Base-by-base conservation (phyloP, 768 basidiomycete species). In the Boletales sp. region DNA sequence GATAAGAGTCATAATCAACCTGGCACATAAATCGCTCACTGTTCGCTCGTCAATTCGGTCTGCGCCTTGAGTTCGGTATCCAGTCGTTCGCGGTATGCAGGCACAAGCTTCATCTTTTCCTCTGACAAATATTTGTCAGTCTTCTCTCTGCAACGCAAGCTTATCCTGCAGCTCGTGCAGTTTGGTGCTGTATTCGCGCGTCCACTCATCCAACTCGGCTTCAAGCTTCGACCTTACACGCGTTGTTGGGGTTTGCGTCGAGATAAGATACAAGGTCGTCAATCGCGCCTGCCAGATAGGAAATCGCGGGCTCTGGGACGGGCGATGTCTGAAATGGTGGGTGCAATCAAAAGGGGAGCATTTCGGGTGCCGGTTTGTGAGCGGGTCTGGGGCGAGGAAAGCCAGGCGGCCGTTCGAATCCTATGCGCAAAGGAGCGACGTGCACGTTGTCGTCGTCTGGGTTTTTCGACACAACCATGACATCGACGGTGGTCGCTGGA, bases 31-130 rank as follows among this genome's bases (percentile, higher is more conserved):
- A 7, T 12, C 28, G 53, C 79, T 53, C 60, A 94, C 94, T 95
- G 84, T 72, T 97, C 84, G 66, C 98, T 94, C 67, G 98, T 94
- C 53, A 96, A 78, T 62, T 93, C 87, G 33, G 90, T 90, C 66
- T 97, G 95, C 2, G 83, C 84, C 62, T 80, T 79, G 39, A 98
- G 75, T 69, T 99, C 95, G 14, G 78, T 71, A 51, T 94, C 84
- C 17, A 98, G 77, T 66, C 90, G 94, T 66, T 85, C 84, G 52
- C 89, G 84, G 73, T 95, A 98, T 0, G 81, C 80, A 40, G 83
- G 79, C 8, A 90, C 74, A 57, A 95, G 75, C 55, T 75, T 80
- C 48, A 74, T 71, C 58, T 83, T 79, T 73, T 97, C 93, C 55
- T 86, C 75, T 57, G 90, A 85, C 58, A 92, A 85, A 51, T 84